phyloP scores from a whole-genome alignment of 2,329 filamentous ascomycete species.

The Aquanectria penicillioides region DNA sequence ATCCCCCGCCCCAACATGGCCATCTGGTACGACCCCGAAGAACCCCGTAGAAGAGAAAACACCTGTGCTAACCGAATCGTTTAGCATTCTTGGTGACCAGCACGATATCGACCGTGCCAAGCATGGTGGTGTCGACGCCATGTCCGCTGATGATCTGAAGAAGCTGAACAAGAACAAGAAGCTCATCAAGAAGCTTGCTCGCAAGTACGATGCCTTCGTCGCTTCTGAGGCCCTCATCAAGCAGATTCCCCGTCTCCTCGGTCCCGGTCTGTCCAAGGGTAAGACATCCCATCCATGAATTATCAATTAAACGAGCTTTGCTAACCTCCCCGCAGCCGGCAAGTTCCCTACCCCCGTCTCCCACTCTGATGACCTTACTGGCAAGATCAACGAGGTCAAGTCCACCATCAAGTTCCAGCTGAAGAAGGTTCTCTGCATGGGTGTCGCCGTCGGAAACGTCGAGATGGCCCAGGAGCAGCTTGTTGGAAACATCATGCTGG shows the following conservation, averaged over 20 bases:
- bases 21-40: conserved; percentile 67
- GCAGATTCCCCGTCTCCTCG: conserved; percentile 99
- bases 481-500: conserved; percentile 98
- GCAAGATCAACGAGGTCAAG: conserved; percentile 99
- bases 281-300: conserved; percentile 45
- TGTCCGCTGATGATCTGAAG: conserved; percentile 99
- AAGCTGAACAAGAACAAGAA: conserved; percentile 99
- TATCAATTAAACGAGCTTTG: not conserved
- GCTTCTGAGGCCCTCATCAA: conserved; percentile 98
- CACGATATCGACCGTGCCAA: conserved; percentile 99
- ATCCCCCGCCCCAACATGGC: conserved; percentile 91
- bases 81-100: conserved; percentile 73
- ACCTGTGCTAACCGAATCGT: conserved; percentile 23
- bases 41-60: not conserved
- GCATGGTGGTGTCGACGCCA: conserved; percentile 98
- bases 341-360: conserved; percentile 99
- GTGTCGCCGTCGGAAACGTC: conserved; percentile 98
- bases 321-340: conserved; percentile 72
- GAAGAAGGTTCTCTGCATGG: conserved; percentile 99
- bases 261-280: conserved; percentile 98
- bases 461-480: conserved; percentile 97
- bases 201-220: conserved; percentile 99
- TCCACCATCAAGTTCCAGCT: conserved; percentile 99
- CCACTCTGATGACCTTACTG: conserved; percentile 90
- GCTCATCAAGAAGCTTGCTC: conserved; percentile 99